Percentiles rank a stretch among this genome's conserved stretches.
Evolutionary conservation across 1,284 basidiomycete species (phyloP).

Genomic region (Gyrodon tennesseensis): DNA sequence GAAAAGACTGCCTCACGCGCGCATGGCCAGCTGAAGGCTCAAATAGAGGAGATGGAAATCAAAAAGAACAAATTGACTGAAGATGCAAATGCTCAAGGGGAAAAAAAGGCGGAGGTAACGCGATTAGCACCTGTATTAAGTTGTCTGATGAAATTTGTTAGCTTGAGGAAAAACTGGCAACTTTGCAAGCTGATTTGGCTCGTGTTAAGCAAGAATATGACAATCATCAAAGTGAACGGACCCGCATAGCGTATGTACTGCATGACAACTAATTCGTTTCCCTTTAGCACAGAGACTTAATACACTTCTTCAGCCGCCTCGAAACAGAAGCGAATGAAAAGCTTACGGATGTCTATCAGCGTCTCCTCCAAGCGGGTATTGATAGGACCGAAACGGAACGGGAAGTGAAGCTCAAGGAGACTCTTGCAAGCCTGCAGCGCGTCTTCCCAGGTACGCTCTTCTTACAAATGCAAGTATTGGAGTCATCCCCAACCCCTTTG

Average conservation of each 20-base stretch:
- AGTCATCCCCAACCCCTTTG: not conserved
- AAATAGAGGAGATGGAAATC: constrained; percentile 64
- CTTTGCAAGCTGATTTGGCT: constrained; percentile 57
- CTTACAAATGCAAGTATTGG: constrained; percentile 14
- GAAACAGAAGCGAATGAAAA: constrained; percentile 92
- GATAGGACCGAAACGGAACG: constrained; percentile 85
- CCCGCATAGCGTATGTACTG: constrained; percentile 62
- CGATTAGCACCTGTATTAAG: not conserved
- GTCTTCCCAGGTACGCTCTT: constrained; percentile 72
- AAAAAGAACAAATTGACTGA: constrained; percentile 62
- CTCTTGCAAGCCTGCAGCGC: constrained; percentile 76
- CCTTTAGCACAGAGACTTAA: not conserved
- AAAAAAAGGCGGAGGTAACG: constrained; percentile 62
- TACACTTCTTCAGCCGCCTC: constrained; percentile 61
- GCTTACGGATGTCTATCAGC: constrained; percentile 77
- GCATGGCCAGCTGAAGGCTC: constrained; percentile 66
- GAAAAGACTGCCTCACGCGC: constrained; percentile 72
- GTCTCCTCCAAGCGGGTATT: constrained; percentile 85
- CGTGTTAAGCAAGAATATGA: constrained; percentile 70
- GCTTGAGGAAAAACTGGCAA: constrained; percentile 62
- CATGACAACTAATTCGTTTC: constrained; percentile 5
- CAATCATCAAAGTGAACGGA: constrained; percentile 72
- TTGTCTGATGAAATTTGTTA: constrained; percentile 38
- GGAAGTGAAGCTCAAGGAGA: constrained; percentile 84
- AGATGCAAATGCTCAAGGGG: constrained; percentile 59